Evolutionary conservation across 2,329 filamentous ascomycete species (phyloP).

Genomic region (Cyphellophora europaea): DNA sequence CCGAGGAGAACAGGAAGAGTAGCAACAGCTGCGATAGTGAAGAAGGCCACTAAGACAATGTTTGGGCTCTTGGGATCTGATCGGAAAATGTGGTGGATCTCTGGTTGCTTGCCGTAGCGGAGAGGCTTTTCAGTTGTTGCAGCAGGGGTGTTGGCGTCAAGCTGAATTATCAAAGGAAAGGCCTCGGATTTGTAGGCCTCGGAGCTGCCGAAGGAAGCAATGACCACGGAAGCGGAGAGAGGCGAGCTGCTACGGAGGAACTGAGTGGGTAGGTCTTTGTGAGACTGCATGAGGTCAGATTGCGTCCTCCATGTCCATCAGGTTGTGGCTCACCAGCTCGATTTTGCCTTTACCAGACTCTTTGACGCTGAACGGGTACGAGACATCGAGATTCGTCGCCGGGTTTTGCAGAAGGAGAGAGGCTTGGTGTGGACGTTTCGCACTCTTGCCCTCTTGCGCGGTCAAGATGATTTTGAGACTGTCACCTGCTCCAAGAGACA

Average conservation of each 20-base stretch:
- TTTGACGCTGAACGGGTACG: conserved; percentile 75
- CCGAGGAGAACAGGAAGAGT: conserved; percentile 65
- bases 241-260: conserved; percentile 60
- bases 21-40: conserved; percentile 62
- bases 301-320: conserved; percentile 1
- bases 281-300: conserved; percentile 47
- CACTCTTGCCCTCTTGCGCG: conserved; percentile 65
- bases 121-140: conserved; percentile 57
- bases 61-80: conserved; percentile 71
- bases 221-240: conserved; percentile 69
- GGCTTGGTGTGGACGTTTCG: conserved; percentile 84
- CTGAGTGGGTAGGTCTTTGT: conserved; percentile 80
- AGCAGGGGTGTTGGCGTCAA: conserved; percentile 52
- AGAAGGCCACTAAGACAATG: conserved; percentile 67
- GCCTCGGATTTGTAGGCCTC: conserved; percentile 57
- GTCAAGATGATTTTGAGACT: conserved; percentile 76
- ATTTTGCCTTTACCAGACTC: conserved; percentile 79
- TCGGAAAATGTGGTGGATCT: conserved; percentile 89
- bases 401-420: conserved; percentile 76
- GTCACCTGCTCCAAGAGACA: conserved; percentile 60
- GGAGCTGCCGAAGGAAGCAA: conserved; percentile 76
- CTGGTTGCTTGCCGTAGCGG: conserved; percentile 72
- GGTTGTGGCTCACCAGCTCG: conserved; percentile 60
- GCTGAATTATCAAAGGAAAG: conserved; percentile 63
- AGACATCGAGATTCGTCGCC: conserved; percentile 69